phyloP scores from a whole-genome alignment of 306 rosid genomes.

The Vigna mungo region DNA sequence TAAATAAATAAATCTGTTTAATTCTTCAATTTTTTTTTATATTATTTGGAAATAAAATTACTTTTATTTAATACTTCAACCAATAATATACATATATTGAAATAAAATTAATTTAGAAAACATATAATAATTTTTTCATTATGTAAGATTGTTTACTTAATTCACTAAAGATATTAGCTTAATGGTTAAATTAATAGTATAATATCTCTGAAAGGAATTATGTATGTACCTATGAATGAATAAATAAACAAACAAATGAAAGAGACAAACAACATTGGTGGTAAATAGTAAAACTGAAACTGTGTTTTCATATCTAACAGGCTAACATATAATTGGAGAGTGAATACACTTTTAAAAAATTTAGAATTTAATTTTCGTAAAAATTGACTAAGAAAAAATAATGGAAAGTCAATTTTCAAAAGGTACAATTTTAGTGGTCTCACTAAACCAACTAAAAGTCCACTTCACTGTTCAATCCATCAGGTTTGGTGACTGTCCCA shows the following conservation, averaged over 20 bases:
- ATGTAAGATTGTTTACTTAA: no score
- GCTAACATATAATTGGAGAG: not conserved
- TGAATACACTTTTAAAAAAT: not conserved
- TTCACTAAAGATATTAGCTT: no score
- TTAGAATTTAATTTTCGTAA: not conserved
- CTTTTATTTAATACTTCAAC: no score
- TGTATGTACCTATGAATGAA: not conserved
- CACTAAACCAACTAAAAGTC: not conserved
- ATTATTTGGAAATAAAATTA: no score
- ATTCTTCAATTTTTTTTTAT: no score
- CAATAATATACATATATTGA: no score
- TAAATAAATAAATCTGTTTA: no score
- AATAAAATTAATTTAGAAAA: no score
- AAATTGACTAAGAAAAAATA: not conserved
- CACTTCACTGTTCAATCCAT: not conserved
- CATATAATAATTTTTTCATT: no score
- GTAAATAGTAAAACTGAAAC: not conserved
- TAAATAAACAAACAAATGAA: not conserved
- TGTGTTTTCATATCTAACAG: not conserved
- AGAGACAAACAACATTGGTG: not conserved
- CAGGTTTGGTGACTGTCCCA: not conserved
- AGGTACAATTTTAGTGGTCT: not conserved
- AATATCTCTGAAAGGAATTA: no score
- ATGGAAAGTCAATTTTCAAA: not conserved
- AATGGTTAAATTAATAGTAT: not conserved